Evolutionary conservation across 768 basidiomycete genomes (phyloP).

Genomic region (Suillus alpinus): DNA sequence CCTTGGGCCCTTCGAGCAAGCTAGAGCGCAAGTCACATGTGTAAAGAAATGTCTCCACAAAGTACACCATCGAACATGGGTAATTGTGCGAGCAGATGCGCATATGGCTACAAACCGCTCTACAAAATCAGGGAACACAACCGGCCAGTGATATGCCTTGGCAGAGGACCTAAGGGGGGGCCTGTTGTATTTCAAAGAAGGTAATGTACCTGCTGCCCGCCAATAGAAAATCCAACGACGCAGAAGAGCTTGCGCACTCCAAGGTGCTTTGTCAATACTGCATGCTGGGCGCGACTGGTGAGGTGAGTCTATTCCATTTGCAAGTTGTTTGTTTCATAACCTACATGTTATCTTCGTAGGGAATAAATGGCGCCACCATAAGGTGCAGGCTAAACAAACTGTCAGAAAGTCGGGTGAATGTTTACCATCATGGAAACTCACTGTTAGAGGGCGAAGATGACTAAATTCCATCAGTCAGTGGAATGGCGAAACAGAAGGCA

Average conservation of each 20-base stretch:
- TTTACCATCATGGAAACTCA: constrained; percentile 13
- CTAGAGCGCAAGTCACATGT: constrained; percentile 28
- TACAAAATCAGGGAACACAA: constrained; percentile 55
- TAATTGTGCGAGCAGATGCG: constrained; percentile 53
- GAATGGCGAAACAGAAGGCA: not conserved
- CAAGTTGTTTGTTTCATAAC: constrained; percentile 3
- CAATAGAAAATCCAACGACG: constrained; percentile 57
- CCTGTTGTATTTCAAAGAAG: constrained; percentile 13
- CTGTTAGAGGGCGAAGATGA: constrained; percentile 64
- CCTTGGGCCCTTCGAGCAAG: constrained; percentile 57
- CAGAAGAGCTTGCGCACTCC: constrained; percentile 42
- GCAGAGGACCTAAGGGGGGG: constrained; percentile 11
- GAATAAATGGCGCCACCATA: constrained; percentile 54
- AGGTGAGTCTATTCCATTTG: not conserved
- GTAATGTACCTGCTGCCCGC: constrained; percentile 43
- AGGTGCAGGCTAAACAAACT: constrained; percentile 41
- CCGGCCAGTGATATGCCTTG: constrained; percentile 56
- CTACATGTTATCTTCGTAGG: constrained; percentile 59
- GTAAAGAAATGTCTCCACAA: not conserved
- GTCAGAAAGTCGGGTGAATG: not conserved
- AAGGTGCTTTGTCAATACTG: constrained; percentile 47
- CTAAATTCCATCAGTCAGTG: constrained; percentile 25
- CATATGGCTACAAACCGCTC: constrained; percentile 46
- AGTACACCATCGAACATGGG: constrained; percentile 46
- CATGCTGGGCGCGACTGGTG: constrained; percentile 51